Base-by-base conservation (phyloP, 352 stramenopile species). In the Phytophthora syringae region DNA sequence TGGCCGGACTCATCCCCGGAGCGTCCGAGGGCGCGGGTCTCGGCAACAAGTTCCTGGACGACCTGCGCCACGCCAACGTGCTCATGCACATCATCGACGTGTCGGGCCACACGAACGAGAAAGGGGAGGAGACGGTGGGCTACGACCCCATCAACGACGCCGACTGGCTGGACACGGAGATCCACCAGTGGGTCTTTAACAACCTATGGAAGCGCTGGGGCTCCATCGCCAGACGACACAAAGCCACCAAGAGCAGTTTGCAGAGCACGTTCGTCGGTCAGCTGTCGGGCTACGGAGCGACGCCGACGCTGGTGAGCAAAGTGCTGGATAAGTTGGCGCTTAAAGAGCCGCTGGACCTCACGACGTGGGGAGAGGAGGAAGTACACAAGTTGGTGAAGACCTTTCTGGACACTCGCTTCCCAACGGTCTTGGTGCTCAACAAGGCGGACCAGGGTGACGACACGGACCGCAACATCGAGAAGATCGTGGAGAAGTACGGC, bases 41-140 rank as follows among this genome's bases (percentile, higher is more conserved):
- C 0, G 98, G 98, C 16, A 99, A 99, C 80, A 96, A 99, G 72
- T 99, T 99, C 76, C 83, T 99, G 13, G 93, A 97, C 59, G 89
- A 97, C 63, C 62, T 97, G 39, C 88, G 89, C 10, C 88, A 96
- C 51, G 89, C 89, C 7, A 80, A 96, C 50, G 89, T 97, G 52
- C 79, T 97, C 21, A 89, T 97, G 79, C 89, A 97, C 70, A 96
- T 97, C 67, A 90, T 97, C 34, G 89, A 97, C 64, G 86, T 95
- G 39, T 95, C 85, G 12, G 89, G 89, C 5, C 82, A 83, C 36
- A 97, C 89, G 9, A 97, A 97, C 72, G 89, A 97, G 60, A 97
- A 97, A 70, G 89, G 89, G 48, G 88, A 92, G 49, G 82, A 92
- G 50, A 96, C 87, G 0, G 73, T 88, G 15, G 89, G 88, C 15